Base-by-base conservation (phyloP, 1,284 basidiomycete species). In the Rhodotorula mucilaginosa region DNA sequence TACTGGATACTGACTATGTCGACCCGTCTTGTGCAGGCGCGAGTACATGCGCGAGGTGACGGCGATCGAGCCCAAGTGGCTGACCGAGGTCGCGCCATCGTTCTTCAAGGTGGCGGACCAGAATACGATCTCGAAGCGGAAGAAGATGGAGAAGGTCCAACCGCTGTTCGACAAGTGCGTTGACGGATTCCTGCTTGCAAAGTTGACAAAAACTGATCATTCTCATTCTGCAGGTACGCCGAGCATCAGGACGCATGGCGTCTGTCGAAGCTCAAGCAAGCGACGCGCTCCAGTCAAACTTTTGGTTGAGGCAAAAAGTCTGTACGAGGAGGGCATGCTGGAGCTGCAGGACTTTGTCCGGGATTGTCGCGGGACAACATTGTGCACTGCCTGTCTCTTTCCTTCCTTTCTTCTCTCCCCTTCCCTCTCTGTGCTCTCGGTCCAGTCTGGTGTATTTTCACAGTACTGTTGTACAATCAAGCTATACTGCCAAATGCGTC, bases 41-140 rank as follows among this genome's bases (percentile, higher is more conserved):
- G 95, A 97, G 82, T 98, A 98, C 82, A 97, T 94, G 84, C 92
- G 94, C 80, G 95, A 95, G 78, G 93, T 95, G 44, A 97, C 93
- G 2, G 92, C 93, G 1, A 89, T 99, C 71, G 97, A 99, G 81
- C 95, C 97, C 3, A 97, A 97, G 82, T 99, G 97, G 97, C 87
- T 99, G 21, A 92, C 96, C 10, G 96, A 99, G 80, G 95, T 97
- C 31, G 96, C 97, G 18, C 96, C 96, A 13, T 90, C 92, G 69
- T 98, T 97, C 86, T 99, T 99, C 89, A 91, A 91, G 82, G 91
- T 97, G 58, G 94, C 96, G 3, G 95, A 98, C 81, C 90, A 88
- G 64, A 91, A 93, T 83, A 94, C 94, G 82, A 96, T 99, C 82
- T 95, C 92, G 79, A 97, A 97, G 82, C 87, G 96, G 78, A 99